phyloP scores from a whole-genome alignment of 208 protist species.

The Trypanosoma lewisi region DNA sequence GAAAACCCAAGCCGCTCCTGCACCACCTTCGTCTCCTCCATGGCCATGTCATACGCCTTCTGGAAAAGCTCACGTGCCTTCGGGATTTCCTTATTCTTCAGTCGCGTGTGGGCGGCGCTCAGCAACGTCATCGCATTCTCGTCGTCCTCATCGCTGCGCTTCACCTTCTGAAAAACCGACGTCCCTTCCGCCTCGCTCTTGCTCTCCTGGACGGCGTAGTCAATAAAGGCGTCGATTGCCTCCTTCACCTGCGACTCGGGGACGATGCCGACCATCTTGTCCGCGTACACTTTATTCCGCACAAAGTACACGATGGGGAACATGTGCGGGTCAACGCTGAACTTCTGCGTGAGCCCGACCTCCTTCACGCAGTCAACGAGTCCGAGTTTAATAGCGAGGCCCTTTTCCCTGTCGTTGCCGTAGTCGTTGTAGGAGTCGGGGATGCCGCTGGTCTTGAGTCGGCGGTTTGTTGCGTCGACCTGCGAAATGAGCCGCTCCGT shows the following conservation, averaged over 20 bases:
- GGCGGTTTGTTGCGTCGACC: conserved; percentile 70
- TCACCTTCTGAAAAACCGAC: conserved; percentile 52
- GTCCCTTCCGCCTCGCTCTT: conserved; percentile 63
- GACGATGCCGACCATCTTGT: conserved; percentile 81
- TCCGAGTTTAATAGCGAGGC: conserved; percentile 81
- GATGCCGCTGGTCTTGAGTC: conserved; percentile 38
- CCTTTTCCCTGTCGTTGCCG: conserved; percentile 70
- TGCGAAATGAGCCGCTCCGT: conserved; percentile 59
- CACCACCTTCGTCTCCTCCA: conserved; percentile 46
- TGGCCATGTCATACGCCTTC: conserved; percentile 57
- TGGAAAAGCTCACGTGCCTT: conserved; percentile 71
- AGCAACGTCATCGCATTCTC: conserved; percentile 88
- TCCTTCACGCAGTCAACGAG: conserved; percentile 77
- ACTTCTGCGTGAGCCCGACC: conserved; percentile 59
- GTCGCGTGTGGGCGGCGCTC: conserved; percentile 53
- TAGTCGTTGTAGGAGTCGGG: conserved; percentile 73
- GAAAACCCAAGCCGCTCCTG: conserved; percentile 54
- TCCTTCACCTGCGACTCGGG: conserved; percentile 83
- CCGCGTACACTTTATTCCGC: conserved; percentile 50
- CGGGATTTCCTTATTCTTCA: conserved; percentile 63
- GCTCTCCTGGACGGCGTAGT: conserved; percentile 60
- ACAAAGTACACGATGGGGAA: conserved; percentile 89
- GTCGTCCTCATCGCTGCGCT: conserved; percentile 75
- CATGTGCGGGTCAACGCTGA: conserved; percentile 66
- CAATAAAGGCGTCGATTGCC: conserved; percentile 83